A percentile compares a stretch with the other conserved stretches of the same genome.
Evolutionary conservation across 306 rosid genomes (phyloP).

Genomic region (Acacia melanoxylon): DNA sequence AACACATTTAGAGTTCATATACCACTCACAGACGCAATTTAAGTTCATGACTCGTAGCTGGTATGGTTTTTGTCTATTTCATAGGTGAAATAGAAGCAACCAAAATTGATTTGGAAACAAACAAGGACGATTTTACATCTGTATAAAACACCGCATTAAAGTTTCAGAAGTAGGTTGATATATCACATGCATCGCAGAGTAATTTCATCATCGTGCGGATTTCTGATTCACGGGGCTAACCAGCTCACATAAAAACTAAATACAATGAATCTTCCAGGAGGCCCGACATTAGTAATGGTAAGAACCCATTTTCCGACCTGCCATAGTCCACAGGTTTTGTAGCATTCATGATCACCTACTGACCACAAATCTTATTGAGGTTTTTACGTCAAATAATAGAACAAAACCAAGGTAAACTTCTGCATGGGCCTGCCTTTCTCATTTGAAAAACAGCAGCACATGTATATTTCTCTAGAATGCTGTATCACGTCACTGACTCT

Average conservation of each 20-base stretch:
- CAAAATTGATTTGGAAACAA: background rate
- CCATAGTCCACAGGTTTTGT: conserved; percentile 17
- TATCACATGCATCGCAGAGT: conserved; percentile 19
- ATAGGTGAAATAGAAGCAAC: background rate
- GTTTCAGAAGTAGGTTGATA: background rate
- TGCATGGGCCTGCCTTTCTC: background rate
- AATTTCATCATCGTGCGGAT: conserved; percentile 6
- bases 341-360: conserved; percentile 1
- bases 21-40: background rate
- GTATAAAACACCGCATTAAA: background rate
- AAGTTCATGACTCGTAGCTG: background rate
- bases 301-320: conserved; percentile 12
- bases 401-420: background rate
- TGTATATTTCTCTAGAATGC: background rate
- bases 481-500: too few relatives aligned
- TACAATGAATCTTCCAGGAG: conserved; percentile 19
- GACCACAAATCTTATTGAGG: background rate
- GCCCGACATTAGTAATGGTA: conserved; percentile 10
- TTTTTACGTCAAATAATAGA: background rate
- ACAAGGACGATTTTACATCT: background rate
- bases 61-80: background rate
- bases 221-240: conserved; percentile 15
- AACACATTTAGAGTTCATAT: background rate
- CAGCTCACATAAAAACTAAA: conserved; percentile 20
- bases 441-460: background rate